phyloP scores from a whole-genome alignment of 345 rosid species.

The Odontarrhena argentea region DNA sequence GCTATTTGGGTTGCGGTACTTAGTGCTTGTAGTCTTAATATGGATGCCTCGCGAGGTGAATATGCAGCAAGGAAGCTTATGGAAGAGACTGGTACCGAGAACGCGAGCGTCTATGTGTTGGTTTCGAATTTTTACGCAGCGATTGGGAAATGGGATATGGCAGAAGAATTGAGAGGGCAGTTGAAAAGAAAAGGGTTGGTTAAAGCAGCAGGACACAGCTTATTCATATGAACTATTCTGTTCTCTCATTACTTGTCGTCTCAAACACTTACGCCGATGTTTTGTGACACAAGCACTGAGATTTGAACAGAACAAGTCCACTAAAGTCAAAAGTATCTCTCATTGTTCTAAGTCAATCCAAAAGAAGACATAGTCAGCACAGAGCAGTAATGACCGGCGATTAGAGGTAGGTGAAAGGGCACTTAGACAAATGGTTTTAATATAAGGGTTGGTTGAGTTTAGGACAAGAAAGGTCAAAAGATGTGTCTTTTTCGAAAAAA shows the following conservation, averaged over 20 bases:
- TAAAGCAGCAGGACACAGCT: conserved; percentile 70
- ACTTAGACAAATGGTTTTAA: conserved; percentile 4
- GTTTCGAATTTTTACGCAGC: conserved; percentile 73
- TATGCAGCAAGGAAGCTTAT: conserved; percentile 58
- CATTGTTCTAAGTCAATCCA: conserved; percentile 11
- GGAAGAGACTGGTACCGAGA: conserved; percentile 51
- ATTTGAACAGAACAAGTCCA: conserved; percentile 10
- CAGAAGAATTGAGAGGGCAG: conserved; percentile 51
- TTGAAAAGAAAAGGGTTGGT: conserved; percentile 52
- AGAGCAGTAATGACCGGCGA: conserved; percentile 21
- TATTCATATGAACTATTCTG: conserved; percentile 36
- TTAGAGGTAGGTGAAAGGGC: conserved; percentile 25
- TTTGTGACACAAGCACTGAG: neutral
- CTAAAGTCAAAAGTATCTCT: neutral
- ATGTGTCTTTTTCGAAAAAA: conserved; percentile 35
- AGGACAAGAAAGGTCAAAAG: conserved; percentile 41
- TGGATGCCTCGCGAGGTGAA: conserved; percentile 61
- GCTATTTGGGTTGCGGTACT: conserved; percentile 59
- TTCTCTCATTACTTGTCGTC: conserved; percentile 1
- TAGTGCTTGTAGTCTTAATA: conserved; percentile 60
- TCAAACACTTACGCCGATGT: neutral
- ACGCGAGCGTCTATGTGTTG: conserved; percentile 49
- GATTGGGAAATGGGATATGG: conserved; percentile 63
- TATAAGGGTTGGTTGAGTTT: conserved; percentile 20
- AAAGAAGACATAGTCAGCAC: conserved; percentile 28